phyloP scores from a whole-genome alignment of 2,329 filamentous ascomycete species.

The Penicillium sp. region DNA sequence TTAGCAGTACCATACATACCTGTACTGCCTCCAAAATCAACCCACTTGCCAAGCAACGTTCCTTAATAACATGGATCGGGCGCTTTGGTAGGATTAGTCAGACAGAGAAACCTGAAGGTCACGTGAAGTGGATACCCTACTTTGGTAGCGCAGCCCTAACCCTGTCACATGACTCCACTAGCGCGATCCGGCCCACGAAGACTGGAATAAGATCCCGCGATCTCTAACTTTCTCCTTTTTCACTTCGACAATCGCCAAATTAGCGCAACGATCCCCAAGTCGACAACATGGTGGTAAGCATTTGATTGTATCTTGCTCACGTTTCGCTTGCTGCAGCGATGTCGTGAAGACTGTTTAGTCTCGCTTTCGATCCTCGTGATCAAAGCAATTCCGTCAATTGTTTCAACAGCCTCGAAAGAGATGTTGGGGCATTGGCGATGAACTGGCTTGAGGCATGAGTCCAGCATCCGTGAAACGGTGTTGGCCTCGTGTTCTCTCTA shows the following conservation, averaged over 20 bases:
- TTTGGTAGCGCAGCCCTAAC: slow-evolving; percentile 17
- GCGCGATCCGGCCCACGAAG: slow-evolving; percentile 34
- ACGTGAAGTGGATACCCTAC: slow-evolving; percentile 5
- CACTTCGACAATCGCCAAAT: slow-evolving; percentile 45
- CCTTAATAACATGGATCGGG: neutral
- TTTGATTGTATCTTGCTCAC: slow-evolving; percentile 42
- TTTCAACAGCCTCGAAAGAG: slow-evolving; percentile 28
- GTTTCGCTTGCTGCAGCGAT: slow-evolving; percentile 26
- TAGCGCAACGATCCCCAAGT: slow-evolving; percentile 53
- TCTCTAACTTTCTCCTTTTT: slow-evolving; percentile 25
- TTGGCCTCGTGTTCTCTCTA: slow-evolving; percentile 66
- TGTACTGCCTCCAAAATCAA: neutral
- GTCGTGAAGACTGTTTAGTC: slow-evolving; percentile 23
- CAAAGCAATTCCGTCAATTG: slow-evolving; percentile 41
- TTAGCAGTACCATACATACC: neutral
- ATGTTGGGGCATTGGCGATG: slow-evolving; percentile 40
- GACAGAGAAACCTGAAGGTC: neutral
- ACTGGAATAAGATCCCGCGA: slow-evolving; percentile 26
- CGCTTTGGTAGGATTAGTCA: neutral
- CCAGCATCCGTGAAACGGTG: slow-evolving; percentile 53
- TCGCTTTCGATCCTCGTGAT: slow-evolving; percentile 30
- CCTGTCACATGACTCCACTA: slow-evolving; percentile 30
- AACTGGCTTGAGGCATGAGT: slow-evolving; percentile 56
- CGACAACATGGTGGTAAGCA: slow-evolving; percentile 64
- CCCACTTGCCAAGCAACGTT: neutral